Base-by-base conservation (phyloP, 257 asterid species). In the Solanum chiquidenum region DNA sequence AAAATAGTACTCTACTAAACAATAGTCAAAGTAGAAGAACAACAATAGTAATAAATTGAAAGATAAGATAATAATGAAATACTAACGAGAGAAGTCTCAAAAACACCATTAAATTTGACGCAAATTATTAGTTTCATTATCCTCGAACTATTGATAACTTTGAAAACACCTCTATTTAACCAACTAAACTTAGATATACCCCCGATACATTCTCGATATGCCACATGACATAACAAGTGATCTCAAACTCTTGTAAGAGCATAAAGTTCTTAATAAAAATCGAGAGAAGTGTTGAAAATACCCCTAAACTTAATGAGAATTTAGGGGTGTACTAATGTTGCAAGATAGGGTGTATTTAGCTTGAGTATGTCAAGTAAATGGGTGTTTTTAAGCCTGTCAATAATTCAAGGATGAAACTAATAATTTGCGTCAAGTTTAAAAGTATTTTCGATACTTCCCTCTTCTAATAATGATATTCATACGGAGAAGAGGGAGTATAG, bases 331-430 rank as follows among this genome's bases (percentile, higher is more conserved):
- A 52, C 10, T 52, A 18, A 52, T 52, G 23, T 52, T 18, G 62
- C 2, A 52, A 52, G 62, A 52, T 52, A 7, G 3, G 62, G n/a
- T 52, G 62, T 18, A 52, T 52, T 6, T 52, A 18, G n/a, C 62
- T 52, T 52, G 1, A 52, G 10, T 52, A 1, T 2, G 10, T 52
- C 4, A 52, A 52, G 60, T 18, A 6, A 52, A 52, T 52, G 4
- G 0, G 2, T 46, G 18, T 46, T 46, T 46, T 4, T 46, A 46
- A 46, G 20, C 0, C 1, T 52, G 2, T 18, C 0, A 52, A 52
- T 52, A 52, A n/a, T 0, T 52, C 10, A 52, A 52, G 62, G 0
- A 52, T 52, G 10, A 52, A 52, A 52, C 2, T 52, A 52, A 18
- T 6, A 18, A 18, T 52, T 18, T 52, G 9, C 4, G 2, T 52